Base-by-base conservation (phyloP, 192 early-diverging fungal genomes). In the Coemansia sp. region DNA sequence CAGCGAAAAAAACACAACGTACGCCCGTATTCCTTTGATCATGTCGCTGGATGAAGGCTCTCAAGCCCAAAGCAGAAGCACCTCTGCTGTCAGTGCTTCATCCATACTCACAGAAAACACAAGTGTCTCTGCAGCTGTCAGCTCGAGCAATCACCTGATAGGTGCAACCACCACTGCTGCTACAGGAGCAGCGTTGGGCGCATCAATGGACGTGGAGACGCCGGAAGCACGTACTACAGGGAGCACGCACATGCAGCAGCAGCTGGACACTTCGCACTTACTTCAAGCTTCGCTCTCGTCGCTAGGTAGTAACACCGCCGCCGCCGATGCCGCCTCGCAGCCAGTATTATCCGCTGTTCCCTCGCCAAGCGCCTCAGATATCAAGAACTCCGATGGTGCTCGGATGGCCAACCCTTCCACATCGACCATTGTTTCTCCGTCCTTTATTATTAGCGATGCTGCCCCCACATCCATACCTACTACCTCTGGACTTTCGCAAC, bases 281-380 rank as follows among this genome's bases (percentile, higher is more conserved):
- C 56, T 66, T 66, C 64, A 58, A 43, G 35, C 28, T 66, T 46
- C 56, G 64, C 40, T 66, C 26, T 26, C 64, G 9, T 39, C 53
- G 40, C 26, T 21, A 37, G 29, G n/a, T 37, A 31, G 39, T 29
- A 33, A 26, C 55, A 21, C 26, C 53, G 28, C 51, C 21, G 25
- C 51, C 49, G 49, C 49, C 20, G 26, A 52, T 16, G 29, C 2
- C 53, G 53, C 53, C 53, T 16, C 26, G 18, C 53, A 56, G 64
- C 64, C 33, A 35, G 55, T 35, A 55, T 29, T 66, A 45, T 40
- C 64, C 40, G 55, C 64, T 31, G 23, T 48, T 34, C 25, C 21
- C 4, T 40, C 39, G 28, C 28, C 55, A 20, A 20, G 39, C 15
- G 37, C n/a, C 13, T 15, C 55, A 1, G 55, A 37, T 4, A 34